Evolutionary conservation across 2,329 filamentous ascomycete species (phyloP).

Genomic region (Fusarium marasasianum): DNA sequence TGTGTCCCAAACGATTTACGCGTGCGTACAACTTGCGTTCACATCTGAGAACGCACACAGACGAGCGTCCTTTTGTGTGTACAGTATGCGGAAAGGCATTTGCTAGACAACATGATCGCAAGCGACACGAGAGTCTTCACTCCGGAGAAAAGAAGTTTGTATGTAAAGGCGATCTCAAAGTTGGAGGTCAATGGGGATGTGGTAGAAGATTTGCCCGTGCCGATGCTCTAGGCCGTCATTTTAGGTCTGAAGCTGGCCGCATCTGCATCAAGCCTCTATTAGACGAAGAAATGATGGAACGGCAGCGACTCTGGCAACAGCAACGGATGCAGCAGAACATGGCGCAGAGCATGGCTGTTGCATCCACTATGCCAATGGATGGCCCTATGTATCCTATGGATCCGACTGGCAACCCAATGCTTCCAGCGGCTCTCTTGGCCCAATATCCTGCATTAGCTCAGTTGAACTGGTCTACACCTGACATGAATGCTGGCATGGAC

Average conservation of each 20-base stretch:
- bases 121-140: slow-evolving; percentile 94
- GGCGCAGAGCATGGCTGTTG: slow-evolving; percentile 67
- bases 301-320: slow-evolving; percentile 79
- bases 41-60: slow-evolving; percentile 94
- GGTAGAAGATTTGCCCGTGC: slow-evolving; percentile 92
- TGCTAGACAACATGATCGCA: slow-evolving; percentile 95
- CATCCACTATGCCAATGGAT: slow-evolving; percentile 66
- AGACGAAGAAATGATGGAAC: slow-evolving; percentile 89
- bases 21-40: slow-evolving; percentile 96
- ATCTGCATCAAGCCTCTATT: slow-evolving; percentile 98
- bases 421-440: slow-evolving; percentile 88
- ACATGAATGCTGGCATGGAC: slow-evolving; percentile 76
- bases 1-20: slow-evolving; percentile 96
- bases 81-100: slow-evolving; percentile 98
- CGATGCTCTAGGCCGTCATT: slow-evolving; percentile 92
- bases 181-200: slow-evolving; percentile 88
- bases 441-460: slow-evolving; percentile 95
- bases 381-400: slow-evolving; percentile 66
- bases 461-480: slow-evolving; percentile 78
- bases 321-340: slow-evolving; percentile 74
- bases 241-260: slow-evolving; percentile 92
- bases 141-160: slow-evolving; percentile 99
- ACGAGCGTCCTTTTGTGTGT: slow-evolving; percentile 96
- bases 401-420: slow-evolving; percentile 66
- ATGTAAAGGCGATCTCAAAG: slow-evolving; percentile 89